Percentiles rank a stretch among this genome's conserved stretches.
Conservation (phyloP, 108 stramenopile species). For the Skeletonema potamos region DNA sequence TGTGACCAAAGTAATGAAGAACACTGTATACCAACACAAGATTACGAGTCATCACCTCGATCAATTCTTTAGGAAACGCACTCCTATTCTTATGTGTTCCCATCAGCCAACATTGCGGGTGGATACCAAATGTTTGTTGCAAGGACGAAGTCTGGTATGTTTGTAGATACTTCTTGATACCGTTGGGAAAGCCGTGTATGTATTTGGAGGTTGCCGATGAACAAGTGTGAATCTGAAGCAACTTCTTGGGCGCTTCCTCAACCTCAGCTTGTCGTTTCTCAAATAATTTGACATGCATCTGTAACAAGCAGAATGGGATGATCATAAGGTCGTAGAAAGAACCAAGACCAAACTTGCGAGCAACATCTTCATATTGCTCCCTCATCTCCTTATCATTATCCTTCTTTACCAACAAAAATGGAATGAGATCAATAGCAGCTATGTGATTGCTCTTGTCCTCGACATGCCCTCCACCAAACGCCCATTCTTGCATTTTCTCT, state of each 20-base stretch:
- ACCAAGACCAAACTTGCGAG: neutral
- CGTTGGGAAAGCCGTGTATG: neutral
- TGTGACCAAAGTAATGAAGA: neutral
- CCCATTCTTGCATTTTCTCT: neutral
- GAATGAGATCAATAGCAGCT: neutral
- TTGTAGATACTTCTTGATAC: neutral
- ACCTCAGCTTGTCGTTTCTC: neutral
- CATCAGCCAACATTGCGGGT: neutral
- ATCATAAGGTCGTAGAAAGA: neutral
- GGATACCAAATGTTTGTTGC: neutral
- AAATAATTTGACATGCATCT: neutral
- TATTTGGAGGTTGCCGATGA: neutral
- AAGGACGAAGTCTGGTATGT: neutral
- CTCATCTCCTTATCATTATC: neutral
- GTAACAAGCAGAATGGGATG: neutral
- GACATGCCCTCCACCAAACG: neutral
- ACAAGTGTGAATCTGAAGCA: neutral
- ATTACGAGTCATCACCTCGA: neutral
- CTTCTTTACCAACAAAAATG: neutral
- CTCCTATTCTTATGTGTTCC: neutral
- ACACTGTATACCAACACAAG: neutral
- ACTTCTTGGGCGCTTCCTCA: neutral
- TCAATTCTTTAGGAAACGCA: neutral
- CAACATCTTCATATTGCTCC: neutral
- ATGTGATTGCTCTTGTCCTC: neutral